Base-by-base conservation (phyloP, 768 basidiomycete species). In the Dictyophora rubrovolvata region DNA sequence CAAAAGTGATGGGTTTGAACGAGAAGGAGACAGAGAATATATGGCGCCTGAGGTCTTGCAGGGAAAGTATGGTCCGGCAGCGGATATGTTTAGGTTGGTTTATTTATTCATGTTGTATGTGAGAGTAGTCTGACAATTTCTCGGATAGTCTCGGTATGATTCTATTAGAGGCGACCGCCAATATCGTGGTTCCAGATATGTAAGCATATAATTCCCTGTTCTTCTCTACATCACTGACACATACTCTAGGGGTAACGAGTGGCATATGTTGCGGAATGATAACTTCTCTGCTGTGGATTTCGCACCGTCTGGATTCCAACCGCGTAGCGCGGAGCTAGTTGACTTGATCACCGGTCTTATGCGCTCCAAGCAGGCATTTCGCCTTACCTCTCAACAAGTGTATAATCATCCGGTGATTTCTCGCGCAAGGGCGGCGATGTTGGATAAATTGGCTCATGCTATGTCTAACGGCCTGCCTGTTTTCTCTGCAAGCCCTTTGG, bases 141-240 rank as follows among this genome's bases (percentile, higher is more conserved):
- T n/a, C 48, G 33, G 62, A 33, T 65, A 59, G 72, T 75, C 75
- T 49, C 59, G 61, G 65, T 58, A 89, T 98, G 81, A 89, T 90
- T 62, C 84, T 97, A 73, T 81, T 99, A 55, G 96, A 99, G 78
- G 86, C 91, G 56, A 89, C 94, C 55, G 82, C 91, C 62, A 99
- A 99, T 69, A 93, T 98, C 66, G 83, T 96, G 54, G 91, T 99
- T 50, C 96, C 96, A 72, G 93, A 93, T 74, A 93, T 89, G 92
- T 91, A 68, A 78, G 93, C 83, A 57, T 63, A 46, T 52, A 58
- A 42, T 56, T 49, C 33, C 17, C 28, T 61, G 47, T 16, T 52
- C 33, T 48, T 28, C 18, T 23, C 18, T 53, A 16, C 21, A 23
- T 42, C 34, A 35, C 37, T 37, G 17, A 21, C 37, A 23, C 20